These are phyloP conservation scores for Camellia granthamiana DNA, from an alignment of 148 eudicot genomes.

Conservation along the genomic window DNA sequence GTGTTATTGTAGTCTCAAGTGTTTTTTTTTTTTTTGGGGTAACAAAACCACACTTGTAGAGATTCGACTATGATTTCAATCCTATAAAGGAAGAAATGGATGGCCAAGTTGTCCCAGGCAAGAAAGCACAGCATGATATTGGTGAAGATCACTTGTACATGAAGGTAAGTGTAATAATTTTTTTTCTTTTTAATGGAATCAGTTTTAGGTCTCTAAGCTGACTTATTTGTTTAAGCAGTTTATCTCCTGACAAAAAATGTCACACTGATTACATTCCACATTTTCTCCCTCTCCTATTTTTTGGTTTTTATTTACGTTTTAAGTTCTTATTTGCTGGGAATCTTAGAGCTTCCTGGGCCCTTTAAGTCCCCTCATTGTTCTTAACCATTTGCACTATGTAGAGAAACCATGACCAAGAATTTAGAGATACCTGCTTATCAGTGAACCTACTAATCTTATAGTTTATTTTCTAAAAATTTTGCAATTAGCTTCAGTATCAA, in stretches of 20 bases:
- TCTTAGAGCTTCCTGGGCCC: no score
- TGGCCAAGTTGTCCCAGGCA: conserved; percentile 29
- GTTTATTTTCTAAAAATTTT: no score
- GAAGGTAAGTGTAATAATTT: conserved; percentile 46
- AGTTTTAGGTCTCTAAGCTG: not conserved
- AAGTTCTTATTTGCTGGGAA: no score
- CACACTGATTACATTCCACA: not conserved
- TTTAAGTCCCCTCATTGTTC: no score
- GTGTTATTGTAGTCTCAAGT: conserved; percentile 6
- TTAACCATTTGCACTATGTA: no score
- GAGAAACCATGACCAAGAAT: no score
- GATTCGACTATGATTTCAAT: conserved; percentile 53
- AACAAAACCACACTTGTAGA: conserved; percentile 33
- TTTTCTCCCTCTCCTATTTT: no score
- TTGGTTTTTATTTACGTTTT: no score
- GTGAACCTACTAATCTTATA: no score
- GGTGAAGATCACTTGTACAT: conserved; percentile 74
- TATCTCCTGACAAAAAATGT: not conserved
- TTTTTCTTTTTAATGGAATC: not conserved
- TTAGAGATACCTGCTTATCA: no score
- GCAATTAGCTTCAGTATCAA: not conserved
- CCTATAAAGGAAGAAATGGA: conserved; percentile 79
- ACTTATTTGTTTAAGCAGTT: not conserved
- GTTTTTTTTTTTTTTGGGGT: conserved; percentile 1
- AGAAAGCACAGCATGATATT: conserved; percentile 32